phyloP scores from a whole-genome alignment of 2,329 filamentous ascomycete species.

The Cytospora chrysosperma region DNA sequence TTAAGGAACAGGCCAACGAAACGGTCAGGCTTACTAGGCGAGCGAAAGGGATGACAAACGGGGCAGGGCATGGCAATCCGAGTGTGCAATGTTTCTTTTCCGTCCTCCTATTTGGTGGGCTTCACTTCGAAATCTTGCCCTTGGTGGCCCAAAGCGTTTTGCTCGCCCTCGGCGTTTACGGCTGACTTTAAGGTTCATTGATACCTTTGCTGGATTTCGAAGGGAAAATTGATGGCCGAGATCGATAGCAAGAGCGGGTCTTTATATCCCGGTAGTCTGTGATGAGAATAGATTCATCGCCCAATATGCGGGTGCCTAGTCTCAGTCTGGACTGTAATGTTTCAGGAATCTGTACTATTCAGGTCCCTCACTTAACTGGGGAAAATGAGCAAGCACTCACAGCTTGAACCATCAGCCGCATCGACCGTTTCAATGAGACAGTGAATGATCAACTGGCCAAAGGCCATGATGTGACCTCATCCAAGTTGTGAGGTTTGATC shows the following conservation, averaged over 20 bases:
- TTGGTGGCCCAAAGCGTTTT: not conserved
- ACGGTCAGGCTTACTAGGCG: constrained; percentile 13
- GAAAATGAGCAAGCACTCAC: no score
- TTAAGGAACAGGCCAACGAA: constrained; percentile 3
- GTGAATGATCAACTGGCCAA: not conserved
- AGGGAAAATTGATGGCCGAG: not conserved
- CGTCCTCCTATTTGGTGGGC: constrained; percentile 1
- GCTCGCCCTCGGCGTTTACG: constrained; percentile 22
- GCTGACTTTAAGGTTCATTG: constrained; percentile 23
- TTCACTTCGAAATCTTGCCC: not conserved
- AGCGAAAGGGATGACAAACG: constrained; percentile 12
- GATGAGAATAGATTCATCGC: not conserved
- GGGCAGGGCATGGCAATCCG: constrained; percentile 9
- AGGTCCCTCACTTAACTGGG: no score
- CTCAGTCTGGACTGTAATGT: not conserved
- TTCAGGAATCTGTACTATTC: no score
- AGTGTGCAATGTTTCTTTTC: constrained; percentile 1
- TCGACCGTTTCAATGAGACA: not conserved
- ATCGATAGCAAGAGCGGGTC: constrained; percentile 7
- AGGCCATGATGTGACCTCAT: not conserved
- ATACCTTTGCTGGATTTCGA: constrained; percentile 29
- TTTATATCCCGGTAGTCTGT: not conserved
- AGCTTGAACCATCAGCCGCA: not conserved
- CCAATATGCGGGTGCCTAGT: not conserved
- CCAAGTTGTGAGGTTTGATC: not conserved